Conservation (phyloP, 1,284 basidiomycete species). For the Chalciporus sp. region DNA sequence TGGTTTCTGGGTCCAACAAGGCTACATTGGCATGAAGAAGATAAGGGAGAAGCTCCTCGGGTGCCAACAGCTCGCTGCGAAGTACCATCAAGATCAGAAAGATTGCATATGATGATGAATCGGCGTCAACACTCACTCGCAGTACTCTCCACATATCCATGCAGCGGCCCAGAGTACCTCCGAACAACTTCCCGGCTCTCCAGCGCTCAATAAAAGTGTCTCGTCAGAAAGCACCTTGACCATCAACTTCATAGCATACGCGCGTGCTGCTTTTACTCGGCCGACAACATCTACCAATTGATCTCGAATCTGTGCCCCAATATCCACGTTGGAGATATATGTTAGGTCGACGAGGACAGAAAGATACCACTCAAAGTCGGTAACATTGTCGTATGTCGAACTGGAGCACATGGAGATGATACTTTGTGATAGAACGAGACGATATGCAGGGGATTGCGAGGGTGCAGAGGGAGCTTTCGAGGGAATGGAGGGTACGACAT, state of each 20-base stretch:
- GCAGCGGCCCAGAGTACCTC: slow-evolving; percentile 91
- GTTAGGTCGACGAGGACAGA: slow-evolving; percentile 91
- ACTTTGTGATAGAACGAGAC: slow-evolving; percentile 76
- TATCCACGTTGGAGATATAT: slow-evolving; percentile 78
- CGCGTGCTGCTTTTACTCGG: slow-evolving; percentile 76
- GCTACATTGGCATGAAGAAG: slow-evolving; percentile 63
- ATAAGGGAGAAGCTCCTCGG: slow-evolving; percentile 68
- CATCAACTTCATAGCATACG: slow-evolving; percentile 83
- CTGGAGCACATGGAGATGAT: slow-evolving; percentile 84
- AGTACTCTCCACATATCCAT: slow-evolving; percentile 95
- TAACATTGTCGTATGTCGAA: slow-evolving; percentile 84
- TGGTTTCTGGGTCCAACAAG: slow-evolving; percentile 59
- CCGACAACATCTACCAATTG: slow-evolving; percentile 88
- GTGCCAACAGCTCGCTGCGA: slow-evolving; percentile 66
- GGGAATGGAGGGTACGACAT: slow-evolving; percentile 44
- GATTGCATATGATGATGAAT: neutral
- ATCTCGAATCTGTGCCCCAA: slow-evolving; percentile 76
- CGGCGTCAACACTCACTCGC: slow-evolving; percentile 52
- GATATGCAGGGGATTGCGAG: slow-evolving; percentile 77
- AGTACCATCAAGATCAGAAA: slow-evolving; percentile 7
- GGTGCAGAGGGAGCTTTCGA: slow-evolving; percentile 47
- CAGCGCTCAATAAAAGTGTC: slow-evolving; percentile 61
- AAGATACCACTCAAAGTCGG: slow-evolving; percentile 96
- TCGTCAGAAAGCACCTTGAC: slow-evolving; percentile 80
- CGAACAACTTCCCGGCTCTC: slow-evolving; percentile 66